phyloP scores from a whole-genome alignment of 2,329 filamentous ascomycete genomes.

The Calonectria naviculata region DNA sequence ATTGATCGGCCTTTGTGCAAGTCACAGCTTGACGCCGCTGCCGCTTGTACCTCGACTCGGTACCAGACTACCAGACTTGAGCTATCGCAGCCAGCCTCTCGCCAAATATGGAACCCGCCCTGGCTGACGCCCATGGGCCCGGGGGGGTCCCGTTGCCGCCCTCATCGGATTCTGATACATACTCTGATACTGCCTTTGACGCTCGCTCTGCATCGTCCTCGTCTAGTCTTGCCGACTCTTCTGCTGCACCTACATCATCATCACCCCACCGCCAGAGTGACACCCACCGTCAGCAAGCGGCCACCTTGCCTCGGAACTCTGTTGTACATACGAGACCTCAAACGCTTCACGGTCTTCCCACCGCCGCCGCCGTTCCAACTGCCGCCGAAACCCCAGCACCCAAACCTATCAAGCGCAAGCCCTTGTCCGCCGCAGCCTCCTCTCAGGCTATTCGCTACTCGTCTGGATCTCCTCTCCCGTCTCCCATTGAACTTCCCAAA shows the following conservation, averaged over 20 bases:
- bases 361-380: slow-evolving; percentile 25
- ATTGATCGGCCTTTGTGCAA: slow-evolving; percentile 19
- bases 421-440: slow-evolving; percentile 62
- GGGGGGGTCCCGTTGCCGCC: slow-evolving; percentile 36
- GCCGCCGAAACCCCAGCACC: slow-evolving; percentile 30
- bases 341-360: slow-evolving; percentile 35
- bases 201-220: slow-evolving; percentile 29
- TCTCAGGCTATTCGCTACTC: slow-evolving; percentile 38
- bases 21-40: slow-evolving; percentile 4
- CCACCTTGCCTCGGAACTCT: slow-evolving; percentile 28
- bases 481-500: slow-evolving; percentile 54
- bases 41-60: slow-evolving; percentile 6
- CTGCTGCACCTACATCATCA: slow-evolving; percentile 30
- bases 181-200: slow-evolving; percentile 38
- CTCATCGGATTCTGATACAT: slow-evolving; percentile 38
- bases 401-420: slow-evolving; percentile 67
- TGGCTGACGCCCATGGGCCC: slow-evolving; percentile 32
- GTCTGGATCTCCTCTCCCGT: slow-evolving; percentile 39
- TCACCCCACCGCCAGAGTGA: slow-evolving; percentile 32
- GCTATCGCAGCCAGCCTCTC: slow-evolving; percentile 11
- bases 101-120: slow-evolving; percentile 40
- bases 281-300: slow-evolving; percentile 23
- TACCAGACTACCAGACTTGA: slow-evolving; percentile 6
- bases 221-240: slow-evolving; percentile 28
- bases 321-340: slow-evolving; percentile 39